Evolutionary conservation across 768 basidiomycete genomes (phyloP), one percentile per base, ranked within the genome.

Genomic region (Hemileccinum impolitum): DNA sequence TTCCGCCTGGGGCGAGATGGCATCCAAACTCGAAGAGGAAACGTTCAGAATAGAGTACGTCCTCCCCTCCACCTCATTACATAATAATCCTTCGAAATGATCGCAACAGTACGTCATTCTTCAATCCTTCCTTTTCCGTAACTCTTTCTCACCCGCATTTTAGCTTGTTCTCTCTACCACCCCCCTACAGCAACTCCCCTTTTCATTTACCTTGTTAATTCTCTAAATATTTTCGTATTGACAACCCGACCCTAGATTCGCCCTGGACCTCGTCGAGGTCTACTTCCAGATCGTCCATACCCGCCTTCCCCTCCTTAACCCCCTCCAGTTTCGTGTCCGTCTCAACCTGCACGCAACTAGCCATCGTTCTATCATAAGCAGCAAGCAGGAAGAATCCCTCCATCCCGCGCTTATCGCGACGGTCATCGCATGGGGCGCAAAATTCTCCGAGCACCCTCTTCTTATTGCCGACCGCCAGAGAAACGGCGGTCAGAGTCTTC

Each of bases 271-370:
- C 45, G 84, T 95, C 61, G 92, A 96, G 70, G 91, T 94, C 39
- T 97, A 86, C 72, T 94, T 95, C 66, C 90, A 94, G 67, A 89
- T 90, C 52, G 87, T 90, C 35, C 92, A 94, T 68, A 86, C 88
- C 21, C 84, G 94, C 47, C 75, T 90, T 50, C 92, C 94, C 43
- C 79, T 94, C 43, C 81, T 94, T 66, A 89, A 92, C 70, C 90
- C 90, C 50, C 72, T 78, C 21, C 81, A 85, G 57, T 91, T 94
- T 67, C 87, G 90, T 50, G 76, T 75, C 37, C 84, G 85, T 15
- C 77, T 94, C 48, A 76, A 79, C 53, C 60, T 81, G 3, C 68
- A 66, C 17, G 52, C 64, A 0, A 58, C 46, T 8, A 42, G 54
- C 14, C 67, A 65, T 21, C 66, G 66, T 9, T 51, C 56, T 9